Conservation (phyloP, 768 basidiomycete genomes). For the Amanita inopinata region DNA sequence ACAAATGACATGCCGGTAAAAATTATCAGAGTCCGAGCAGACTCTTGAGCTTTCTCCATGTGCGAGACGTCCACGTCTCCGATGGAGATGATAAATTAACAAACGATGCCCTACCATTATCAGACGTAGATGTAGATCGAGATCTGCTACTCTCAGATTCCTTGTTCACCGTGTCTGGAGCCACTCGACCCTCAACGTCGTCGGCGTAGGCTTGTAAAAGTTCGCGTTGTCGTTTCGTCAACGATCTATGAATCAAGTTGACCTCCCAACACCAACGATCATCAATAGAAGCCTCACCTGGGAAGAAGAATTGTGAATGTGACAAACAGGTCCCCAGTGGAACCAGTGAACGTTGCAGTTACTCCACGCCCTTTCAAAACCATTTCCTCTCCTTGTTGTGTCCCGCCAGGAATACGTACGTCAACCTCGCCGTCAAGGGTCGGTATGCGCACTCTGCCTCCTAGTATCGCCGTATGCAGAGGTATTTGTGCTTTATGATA, state of each 20-base stretch:
- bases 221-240: conserved; percentile 76
- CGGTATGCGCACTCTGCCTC: conserved; percentile 85
- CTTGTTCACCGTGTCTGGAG: conserved; percentile 13
- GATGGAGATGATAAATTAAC: conserved; percentile 43
- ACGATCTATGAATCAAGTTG: conserved; percentile 45
- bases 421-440: conserved; percentile 95
- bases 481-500: conserved; percentile 88
- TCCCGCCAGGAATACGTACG: conserved; percentile 84
- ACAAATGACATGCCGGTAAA: conserved; percentile 40
- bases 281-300: conserved; percentile 44
- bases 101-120: conserved; percentile 76
- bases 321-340: conserved; percentile 81
- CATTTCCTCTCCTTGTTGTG: conserved; percentile 97
- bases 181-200: conserved; percentile 70
- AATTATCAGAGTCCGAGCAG: conserved; percentile 62
- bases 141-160: conserved; percentile 14
- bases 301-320: conserved; percentile 83
- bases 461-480: conserved; percentile 85
- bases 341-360: conserved; percentile 42
- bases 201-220: conserved; percentile 86
- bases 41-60: conserved; percentile 57
- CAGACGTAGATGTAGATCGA: conserved; percentile 16
- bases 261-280: conserved; percentile 5
- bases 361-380: conserved; percentile 86
- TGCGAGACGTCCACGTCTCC: conserved; percentile 62